A percentile compares a stretch with the other conserved stretches of the same genome.
Conservation (phyloP, 257 asterid genomes). For the Petunia axillaris region DNA sequence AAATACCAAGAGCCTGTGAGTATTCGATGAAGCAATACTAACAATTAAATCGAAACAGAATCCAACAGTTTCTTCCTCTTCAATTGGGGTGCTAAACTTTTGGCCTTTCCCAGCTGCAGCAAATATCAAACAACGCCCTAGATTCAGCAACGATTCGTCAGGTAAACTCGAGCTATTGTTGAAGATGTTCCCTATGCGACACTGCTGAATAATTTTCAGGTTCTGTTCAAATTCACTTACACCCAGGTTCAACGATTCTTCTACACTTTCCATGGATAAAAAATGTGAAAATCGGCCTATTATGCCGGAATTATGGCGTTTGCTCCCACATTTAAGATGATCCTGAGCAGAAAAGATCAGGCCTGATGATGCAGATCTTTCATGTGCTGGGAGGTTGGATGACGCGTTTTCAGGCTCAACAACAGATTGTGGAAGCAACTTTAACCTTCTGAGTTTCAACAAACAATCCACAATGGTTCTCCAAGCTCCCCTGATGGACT, state of each 20-base stretch:
- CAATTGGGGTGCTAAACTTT: conserved; percentile 78
- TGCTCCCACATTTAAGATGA: conserved; percentile 41
- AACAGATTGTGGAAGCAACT: conserved; percentile 72
- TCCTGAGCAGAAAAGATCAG: conserved; percentile 38
- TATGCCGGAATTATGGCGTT: conserved; percentile 48
- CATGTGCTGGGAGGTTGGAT: conserved; percentile 15
- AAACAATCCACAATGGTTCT: conserved; percentile 85
- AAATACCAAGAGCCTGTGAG: conserved; percentile 60
- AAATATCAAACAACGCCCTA: conserved; percentile 79
- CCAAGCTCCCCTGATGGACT: conserved; percentile 87
- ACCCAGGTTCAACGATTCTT: conserved; percentile 78
- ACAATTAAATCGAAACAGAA: conserved; percentile 88
- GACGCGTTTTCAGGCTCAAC: conserved; percentile 52
- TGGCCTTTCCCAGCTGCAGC: conserved; percentile 89
- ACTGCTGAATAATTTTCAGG: conserved; percentile 74
- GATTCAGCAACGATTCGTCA: conserved; percentile 62
- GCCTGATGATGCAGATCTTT: conserved; percentile 39
- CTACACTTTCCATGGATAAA: conserved; percentile 79
- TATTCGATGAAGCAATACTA: conserved; percentile 54
- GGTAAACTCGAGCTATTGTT: conserved; percentile 71
- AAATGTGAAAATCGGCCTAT: conserved; percentile 63
- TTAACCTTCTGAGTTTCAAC: conserved; percentile 84
- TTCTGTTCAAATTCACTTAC: conserved; percentile 88
- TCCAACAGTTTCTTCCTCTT: conserved; percentile 83
- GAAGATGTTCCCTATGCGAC: conserved; percentile 83